These are phyloP conservation scores for Coix lacrymajobi DNA, from an alignment of 176 grass and related monocot genomes.

Conservation along the genomic window DNA sequence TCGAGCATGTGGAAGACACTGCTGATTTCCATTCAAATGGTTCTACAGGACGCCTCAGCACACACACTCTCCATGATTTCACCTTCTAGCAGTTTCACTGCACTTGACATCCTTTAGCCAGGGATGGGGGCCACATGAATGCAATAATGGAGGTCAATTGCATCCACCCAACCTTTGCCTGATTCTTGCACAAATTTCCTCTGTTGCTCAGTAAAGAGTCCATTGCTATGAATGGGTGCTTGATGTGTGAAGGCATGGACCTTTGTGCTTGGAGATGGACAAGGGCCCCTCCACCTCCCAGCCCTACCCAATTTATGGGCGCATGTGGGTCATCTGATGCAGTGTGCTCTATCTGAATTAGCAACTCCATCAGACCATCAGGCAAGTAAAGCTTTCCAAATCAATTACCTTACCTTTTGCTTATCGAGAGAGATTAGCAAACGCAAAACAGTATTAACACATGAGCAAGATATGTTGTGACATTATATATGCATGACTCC, in stretches of 20 bases:
- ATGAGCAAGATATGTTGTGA: background rate
- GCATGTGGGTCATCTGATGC: constrained; percentile 25
- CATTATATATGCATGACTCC: background rate
- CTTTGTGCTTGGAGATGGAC: constrained; percentile 22
- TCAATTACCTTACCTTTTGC: background rate
- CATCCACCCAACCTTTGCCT: constrained; percentile 24
- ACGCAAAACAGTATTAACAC: background rate
- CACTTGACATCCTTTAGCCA: constrained; percentile 7
- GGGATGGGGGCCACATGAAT: constrained; percentile 17
- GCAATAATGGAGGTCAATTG: constrained; percentile 29
- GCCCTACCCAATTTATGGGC: constrained; percentile 16
- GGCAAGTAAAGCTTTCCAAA: background rate
- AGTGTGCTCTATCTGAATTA: constrained; percentile 2
- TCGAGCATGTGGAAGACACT: no score
- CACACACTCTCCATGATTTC: constrained; percentile 3
- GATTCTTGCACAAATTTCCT: constrained; percentile 8
- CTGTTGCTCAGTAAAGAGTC: constrained; percentile 11
- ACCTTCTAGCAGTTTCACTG: constrained; percentile 2
- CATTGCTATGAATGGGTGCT: constrained; percentile 19
- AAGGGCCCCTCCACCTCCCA: constrained; percentile 4
- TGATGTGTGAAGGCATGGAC: constrained; percentile 31
- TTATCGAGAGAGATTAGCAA: background rate
- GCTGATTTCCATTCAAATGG: constrained; percentile 17
- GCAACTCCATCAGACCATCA: constrained; percentile 10
- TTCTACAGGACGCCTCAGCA: background rate